Base-by-base conservation (phyloP, 805 yeast genomes). In the Lipomyces yamadae region DNA sequence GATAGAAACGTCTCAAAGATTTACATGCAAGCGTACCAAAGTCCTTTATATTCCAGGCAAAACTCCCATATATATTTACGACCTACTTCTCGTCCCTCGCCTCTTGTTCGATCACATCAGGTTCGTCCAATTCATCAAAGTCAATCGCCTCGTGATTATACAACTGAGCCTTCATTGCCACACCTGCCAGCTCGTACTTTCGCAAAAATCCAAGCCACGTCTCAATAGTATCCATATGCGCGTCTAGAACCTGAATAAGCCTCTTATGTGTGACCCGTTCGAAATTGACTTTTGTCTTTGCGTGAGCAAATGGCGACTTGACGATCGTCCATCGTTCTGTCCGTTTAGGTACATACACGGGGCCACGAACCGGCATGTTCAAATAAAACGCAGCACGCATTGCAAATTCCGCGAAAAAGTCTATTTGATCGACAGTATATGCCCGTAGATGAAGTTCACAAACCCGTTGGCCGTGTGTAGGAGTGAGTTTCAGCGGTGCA, bases 241-340 rank as follows among this genome's bases (percentile, higher is more conserved):
- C 85, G 77, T 95, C 98, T 83, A 86, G 92, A 35, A 92, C 90
- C 72, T 83, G 84, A 71, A 95, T 81, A 67, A 85, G 77, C 69
- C 96, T 86, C 73, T 88, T 86, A 77, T 86, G 90, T 0, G 98
- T 95, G 59, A 85, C 83, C 81, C 98, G 88, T 81, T 91, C 90
- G 79, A 90, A 95, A 82, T 94, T 95, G 81, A 94, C 97, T 80
- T 95, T 95, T 8, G 95, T 84, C 77, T 92, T 93, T 61, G 98
- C 96, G 75, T 91, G 95, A 29, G 90, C 97, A 77, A 95, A 95
- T 1, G 98, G 98, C 2, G 97, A 88, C 77, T 88, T 86, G 74
- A 89, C 92, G 56, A 95, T 97, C 0, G 99, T 95, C 91, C 97
- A 94, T 72, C 92, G 85, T 78, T 94, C 90, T 73, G 88, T 85